These are phyloP conservation scores for Suillus bovinus DNA, from an alignment of 768 basidiomycete species.

Conservation along the genomic window DNA sequence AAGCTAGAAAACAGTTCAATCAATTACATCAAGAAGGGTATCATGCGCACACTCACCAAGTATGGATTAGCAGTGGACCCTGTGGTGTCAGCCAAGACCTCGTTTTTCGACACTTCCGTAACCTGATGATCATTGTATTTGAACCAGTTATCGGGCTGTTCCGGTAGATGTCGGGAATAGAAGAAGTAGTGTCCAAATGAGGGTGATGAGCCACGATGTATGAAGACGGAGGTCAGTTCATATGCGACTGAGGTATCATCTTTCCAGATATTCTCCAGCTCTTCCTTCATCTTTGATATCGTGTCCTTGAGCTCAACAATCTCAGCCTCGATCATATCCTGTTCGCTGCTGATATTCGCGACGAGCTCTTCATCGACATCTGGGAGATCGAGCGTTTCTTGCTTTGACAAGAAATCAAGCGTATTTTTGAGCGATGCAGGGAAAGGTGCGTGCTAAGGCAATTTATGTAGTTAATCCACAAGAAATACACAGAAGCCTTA, in stretches of 20 bases:
- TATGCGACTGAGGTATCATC: conserved; percentile 70
- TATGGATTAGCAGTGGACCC: conserved; percentile 90
- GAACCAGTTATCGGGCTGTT: conserved; percentile 84
- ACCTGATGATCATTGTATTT: conserved; percentile 96
- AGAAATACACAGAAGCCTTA: conserved; percentile 28
- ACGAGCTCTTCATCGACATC: conserved; percentile 65
- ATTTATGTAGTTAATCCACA: conserved; percentile 1
- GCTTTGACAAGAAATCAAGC: conserved; percentile 54
- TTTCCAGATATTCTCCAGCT: conserved; percentile 76
- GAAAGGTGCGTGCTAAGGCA: conserved; percentile 59
- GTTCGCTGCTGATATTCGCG: conserved; percentile 52
- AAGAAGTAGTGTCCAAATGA: conserved; percentile 96
- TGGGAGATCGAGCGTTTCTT: conserved; percentile 43
- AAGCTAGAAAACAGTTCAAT: conserved; percentile 46
- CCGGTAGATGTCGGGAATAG: conserved; percentile 86
- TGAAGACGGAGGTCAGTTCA: conserved; percentile 92
- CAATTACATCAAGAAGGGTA: conserved; percentile 3
- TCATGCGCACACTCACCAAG: conserved; percentile 53
- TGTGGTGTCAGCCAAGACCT: conserved; percentile 89
- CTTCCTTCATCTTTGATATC: conserved; percentile 57
- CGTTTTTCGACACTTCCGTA: conserved; percentile 69
- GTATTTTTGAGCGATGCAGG: conserved; percentile 55
- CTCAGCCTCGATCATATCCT: conserved; percentile 50
- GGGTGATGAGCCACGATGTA: conserved; percentile 87
- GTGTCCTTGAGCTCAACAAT: conserved; percentile 54